A percentile compares a stretch with the other conserved stretches of the same genome.
phyloP scores from a whole-genome alignment of 257 asterid genomes.

The Przewalskia tangutica region DNA sequence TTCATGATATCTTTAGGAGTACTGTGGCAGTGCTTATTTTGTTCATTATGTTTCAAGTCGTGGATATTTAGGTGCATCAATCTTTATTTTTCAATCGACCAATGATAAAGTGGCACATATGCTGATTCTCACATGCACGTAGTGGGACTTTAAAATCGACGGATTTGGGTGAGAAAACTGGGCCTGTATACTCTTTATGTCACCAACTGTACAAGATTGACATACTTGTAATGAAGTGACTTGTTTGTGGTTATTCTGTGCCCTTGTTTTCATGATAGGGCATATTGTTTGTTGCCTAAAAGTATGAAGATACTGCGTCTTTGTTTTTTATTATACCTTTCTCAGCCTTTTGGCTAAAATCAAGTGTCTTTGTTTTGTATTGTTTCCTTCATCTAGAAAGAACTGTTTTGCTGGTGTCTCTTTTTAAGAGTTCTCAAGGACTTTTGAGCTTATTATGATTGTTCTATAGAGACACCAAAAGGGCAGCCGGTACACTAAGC shows the following conservation, averaged over 20 bases:
- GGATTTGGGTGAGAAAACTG: neutral
- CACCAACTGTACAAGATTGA: neutral
- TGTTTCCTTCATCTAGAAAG: neutral
- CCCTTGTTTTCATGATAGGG: neutral
- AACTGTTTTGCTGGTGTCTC: neutral
- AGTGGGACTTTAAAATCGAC: neutral
- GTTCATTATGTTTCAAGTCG: neutral
- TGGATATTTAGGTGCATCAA: neutral
- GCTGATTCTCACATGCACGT: neutral
- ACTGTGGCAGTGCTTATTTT: neutral
- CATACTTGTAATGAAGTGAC: neutral
- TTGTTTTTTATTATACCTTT: conserved; percentile 18
- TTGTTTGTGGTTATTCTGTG: neutral
- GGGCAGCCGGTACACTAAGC: neutral
- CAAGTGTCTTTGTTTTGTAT: conserved; percentile 18
- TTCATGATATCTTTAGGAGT: neutral
- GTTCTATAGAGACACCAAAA: neutral
- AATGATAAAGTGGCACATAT: neutral
- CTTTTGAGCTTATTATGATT: neutral
- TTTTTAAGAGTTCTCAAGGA: neutral
- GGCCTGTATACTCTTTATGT: neutral
- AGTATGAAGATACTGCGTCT: neutral
- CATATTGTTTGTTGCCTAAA: neutral
- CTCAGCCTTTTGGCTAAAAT: conserved; percentile 52
- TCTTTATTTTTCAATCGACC: neutral